These are phyloP conservation scores for Alternaria atra DNA, from an alignment of 2,329 filamentous ascomycete species.

Conservation along the genomic window DNA sequence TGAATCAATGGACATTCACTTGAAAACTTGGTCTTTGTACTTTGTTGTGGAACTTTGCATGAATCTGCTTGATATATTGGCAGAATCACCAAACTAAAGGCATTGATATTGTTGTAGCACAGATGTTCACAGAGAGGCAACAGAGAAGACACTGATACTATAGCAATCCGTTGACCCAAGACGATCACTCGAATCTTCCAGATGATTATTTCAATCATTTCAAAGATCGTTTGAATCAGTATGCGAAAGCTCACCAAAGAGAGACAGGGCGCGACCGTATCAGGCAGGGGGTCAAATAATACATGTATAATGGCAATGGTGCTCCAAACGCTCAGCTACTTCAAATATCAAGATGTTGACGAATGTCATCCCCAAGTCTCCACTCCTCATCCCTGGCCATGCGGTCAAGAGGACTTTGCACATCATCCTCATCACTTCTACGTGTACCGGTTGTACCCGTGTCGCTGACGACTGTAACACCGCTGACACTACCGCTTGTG, in stretches of 20 bases:
- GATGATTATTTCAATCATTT: background rate
- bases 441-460: slow-evolving; percentile 42
- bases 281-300: background rate
- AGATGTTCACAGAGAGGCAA: background rate
- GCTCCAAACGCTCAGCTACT: background rate
- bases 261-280: background rate
- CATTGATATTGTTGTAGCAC: background rate
- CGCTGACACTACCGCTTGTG: slow-evolving; percentile 42
- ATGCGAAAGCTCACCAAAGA: background rate
- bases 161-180: background rate
- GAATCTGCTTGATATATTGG: background rate
- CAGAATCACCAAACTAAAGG: background rate
- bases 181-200: background rate
- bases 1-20: background rate
- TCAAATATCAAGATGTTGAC: slow-evolving; percentile 76
- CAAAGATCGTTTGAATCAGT: background rate
- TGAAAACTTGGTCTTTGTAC: background rate
- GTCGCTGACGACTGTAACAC: slow-evolving; percentile 39
- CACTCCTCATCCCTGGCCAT: slow-evolving; percentile 67
- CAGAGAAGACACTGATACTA: background rate
- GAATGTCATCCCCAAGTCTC: slow-evolving; percentile 83
- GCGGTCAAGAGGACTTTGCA: slow-evolving; percentile 60
- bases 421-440: slow-evolving; percentile 57
- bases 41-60: background rate
- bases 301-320: background rate